Evolutionary conservation across 2,329 filamentous ascomycete species (phyloP).

Genomic region (Coniochaeta sp.): DNA sequence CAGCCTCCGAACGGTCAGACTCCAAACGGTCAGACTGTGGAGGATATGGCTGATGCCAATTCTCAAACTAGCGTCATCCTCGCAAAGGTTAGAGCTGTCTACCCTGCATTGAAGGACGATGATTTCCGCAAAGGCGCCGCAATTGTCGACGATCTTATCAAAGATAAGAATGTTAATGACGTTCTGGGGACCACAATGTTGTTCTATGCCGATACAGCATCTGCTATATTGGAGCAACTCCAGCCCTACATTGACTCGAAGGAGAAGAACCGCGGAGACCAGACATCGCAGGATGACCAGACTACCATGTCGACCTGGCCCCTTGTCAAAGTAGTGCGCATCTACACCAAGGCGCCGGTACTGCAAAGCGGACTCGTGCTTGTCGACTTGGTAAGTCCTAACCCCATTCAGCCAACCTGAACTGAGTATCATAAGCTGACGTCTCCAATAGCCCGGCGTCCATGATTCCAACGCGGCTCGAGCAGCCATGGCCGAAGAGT

Average conservation of each 20-base stretch:
- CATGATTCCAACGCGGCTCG: conserved; percentile 47
- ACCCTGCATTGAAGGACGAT: background rate
- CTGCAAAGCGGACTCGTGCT: background rate
- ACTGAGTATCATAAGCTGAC: background rate
- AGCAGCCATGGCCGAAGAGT: conserved; percentile 45
- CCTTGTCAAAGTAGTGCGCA: background rate
- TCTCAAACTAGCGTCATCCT: background rate
- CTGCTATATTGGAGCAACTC: background rate
- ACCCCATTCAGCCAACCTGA: background rate
- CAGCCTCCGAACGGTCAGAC: background rate
- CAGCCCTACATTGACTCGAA: background rate
- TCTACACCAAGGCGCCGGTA: background rate
- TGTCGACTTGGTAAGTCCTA: background rate
- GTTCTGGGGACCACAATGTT: background rate
- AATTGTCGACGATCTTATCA: background rate
- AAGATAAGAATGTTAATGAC: background rate
- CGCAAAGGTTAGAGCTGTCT: background rate
- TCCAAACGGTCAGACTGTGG: background rate
- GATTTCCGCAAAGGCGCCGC: background rate
- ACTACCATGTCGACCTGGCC: background rate
- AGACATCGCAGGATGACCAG: background rate
- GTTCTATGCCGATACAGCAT: background rate
- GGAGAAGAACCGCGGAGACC: background rate
- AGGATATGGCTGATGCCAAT: background rate
- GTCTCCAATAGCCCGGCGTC: conserved; percentile 35